Conservation (phyloP, 345 rosid species). For the Pistacia integerrima region DNA sequence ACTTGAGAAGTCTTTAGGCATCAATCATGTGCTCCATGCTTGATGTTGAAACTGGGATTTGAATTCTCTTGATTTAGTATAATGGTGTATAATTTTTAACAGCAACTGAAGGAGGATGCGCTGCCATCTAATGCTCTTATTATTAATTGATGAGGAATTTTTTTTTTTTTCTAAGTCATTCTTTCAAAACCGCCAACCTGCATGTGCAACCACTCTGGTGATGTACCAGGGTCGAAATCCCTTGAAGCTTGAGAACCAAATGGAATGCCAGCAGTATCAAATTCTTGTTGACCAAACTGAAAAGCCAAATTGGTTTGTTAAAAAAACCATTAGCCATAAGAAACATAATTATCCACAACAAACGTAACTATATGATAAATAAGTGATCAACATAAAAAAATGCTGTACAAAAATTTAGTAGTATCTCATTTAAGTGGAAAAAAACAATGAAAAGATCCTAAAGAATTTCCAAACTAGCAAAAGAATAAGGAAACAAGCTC, state of each 20-base stretch:
- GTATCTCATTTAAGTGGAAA: slow-evolving; percentile 4
- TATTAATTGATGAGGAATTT: slow-evolving; percentile 17
- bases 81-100: slow-evolving; percentile 26
- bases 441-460: not conserved
- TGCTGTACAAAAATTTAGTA: slow-evolving; percentile 11
- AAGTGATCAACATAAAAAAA: slow-evolving; percentile 5
- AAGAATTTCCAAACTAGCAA: not conserved
- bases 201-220: slow-evolving; percentile 93
- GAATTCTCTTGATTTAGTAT: slow-evolving; percentile 25
- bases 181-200: slow-evolving; percentile 78
- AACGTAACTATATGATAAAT: not conserved
- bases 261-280: slow-evolving; percentile 54
- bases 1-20: slow-evolving; percentile 18
- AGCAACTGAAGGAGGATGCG: slow-evolving; percentile 25
- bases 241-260: slow-evolving; percentile 65
- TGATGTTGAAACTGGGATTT: slow-evolving; percentile 30
- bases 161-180: slow-evolving; percentile 34
- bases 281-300: slow-evolving; percentile 74
- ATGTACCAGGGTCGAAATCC: slow-evolving; percentile 63
- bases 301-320: slow-evolving; percentile 13
- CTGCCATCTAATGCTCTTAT: slow-evolving; percentile 35
- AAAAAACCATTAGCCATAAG: slow-evolving; percentile 8
- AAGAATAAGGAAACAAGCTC: not conserved
- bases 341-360: not conserved
- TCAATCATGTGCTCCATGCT: slow-evolving; percentile 28